Conservation (phyloP, 78 protist genomes). For the Guillardia theta region DNA sequence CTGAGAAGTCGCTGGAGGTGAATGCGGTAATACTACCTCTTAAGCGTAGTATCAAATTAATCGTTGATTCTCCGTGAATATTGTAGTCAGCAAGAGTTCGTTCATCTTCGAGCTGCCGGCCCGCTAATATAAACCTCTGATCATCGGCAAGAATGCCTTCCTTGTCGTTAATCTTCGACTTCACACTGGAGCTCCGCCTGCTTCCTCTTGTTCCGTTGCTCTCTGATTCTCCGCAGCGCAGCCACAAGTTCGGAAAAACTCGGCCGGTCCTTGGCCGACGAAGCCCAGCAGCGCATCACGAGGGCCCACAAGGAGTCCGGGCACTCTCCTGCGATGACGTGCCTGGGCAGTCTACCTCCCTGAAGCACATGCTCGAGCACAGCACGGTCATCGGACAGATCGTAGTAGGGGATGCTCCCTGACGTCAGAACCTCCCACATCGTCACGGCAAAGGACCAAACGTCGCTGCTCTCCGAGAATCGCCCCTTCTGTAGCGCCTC, state of each 20-base stretch:
- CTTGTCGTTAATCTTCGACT: constrained; percentile 96
- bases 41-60: neutral
- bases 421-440: neutral
- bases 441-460: constrained; percentile 13
- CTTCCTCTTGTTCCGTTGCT: no score
- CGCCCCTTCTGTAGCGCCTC: constrained; percentile 4
- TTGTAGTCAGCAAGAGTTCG: constrained; percentile 96
- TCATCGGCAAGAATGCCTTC: constrained; percentile 95
- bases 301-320: constrained; percentile 7
- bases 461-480: constrained; percentile 41
- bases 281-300: neutral
- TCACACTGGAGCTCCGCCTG: no score
- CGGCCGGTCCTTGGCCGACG: neutral
- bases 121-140: constrained; percentile 98
- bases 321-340: neutral
- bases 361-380: neutral
- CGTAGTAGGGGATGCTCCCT: neutral
- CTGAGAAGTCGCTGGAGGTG: neutral
- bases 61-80: constrained; percentile 92
- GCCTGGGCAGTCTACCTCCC: neutral
- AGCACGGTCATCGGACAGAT: neutral
- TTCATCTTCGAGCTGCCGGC: constrained; percentile 99
- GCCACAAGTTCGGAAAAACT: neutral
- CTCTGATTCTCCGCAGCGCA: neutral
- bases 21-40: neutral